Conservation (phyloP, 31 red algal species). For the Odonthalia washingtoniensis region DNA sequence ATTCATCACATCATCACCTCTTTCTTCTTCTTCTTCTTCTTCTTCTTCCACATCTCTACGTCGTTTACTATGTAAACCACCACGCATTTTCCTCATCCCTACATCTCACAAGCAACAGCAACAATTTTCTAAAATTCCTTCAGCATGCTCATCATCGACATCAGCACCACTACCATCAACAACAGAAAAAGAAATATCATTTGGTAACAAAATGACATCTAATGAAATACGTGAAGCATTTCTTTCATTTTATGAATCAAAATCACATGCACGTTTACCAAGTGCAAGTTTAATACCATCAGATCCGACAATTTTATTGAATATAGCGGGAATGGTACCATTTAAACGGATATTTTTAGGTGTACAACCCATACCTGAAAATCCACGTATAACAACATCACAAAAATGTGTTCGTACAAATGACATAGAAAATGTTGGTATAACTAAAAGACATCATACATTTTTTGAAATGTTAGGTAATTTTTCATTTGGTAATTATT, state of each 20-base stretch:
- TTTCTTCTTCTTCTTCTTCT: too few relatives aligned
- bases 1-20: too few relatives aligned
- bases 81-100: too few relatives aligned
- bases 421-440: conserved; percentile 97
- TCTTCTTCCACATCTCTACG: too few relatives aligned
- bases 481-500: conserved; percentile 98
- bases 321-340: conserved; percentile 98
- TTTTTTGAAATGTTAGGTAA: conserved; percentile 99
- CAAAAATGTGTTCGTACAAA: conserved; percentile 98
- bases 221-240: conserved; percentile 87
- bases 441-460: conserved; percentile 90
- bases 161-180: conserved; percentile 9
- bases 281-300: conserved; percentile 82
- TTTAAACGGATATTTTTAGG: conserved; percentile 96
- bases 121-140: too few relatives aligned
- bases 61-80: too few relatives aligned
- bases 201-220: conserved; percentile 72
- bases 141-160: too few relatives aligned
- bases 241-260: conserved; percentile 71
- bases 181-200: conserved; percentile 3
- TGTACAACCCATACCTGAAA: conserved; percentile 21
- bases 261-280: conserved; percentile 61
- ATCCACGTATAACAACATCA: conserved; percentile 60
- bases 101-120: too few relatives aligned
- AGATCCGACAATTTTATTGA: conserved; percentile 95